phyloP scores from a whole-genome alignment of 176 grass and related monocot species.

The Phoenix dactylifera region DNA sequence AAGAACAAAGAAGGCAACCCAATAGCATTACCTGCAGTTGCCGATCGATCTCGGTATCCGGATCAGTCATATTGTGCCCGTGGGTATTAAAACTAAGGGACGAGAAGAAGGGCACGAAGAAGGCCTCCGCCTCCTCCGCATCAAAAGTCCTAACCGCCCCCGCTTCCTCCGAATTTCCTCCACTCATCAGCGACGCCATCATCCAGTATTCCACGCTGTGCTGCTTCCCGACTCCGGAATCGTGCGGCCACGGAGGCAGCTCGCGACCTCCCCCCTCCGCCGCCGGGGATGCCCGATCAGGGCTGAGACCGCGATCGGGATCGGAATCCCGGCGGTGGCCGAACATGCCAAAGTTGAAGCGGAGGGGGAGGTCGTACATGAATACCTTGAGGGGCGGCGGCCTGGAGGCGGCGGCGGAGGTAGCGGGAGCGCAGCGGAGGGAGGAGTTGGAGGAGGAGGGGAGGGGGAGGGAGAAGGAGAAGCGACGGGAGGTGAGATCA shows the following conservation, averaged over 20 bases:
- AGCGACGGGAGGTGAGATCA: neutral
- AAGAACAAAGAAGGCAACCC: too few species aligned
- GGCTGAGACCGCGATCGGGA: neutral
- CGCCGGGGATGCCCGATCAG: neutral
- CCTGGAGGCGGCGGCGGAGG: neutral
- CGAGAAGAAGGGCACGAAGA: conserved; percentile 99
- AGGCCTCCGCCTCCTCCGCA: conserved; percentile 64
- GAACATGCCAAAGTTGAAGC: conserved; percentile 88
- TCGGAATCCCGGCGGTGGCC: neutral
- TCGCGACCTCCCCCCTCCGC: neutral
- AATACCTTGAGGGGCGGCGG: conserved; percentile 37
- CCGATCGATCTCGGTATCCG: conserved; percentile 75
- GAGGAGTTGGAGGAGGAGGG: conserved; percentile 16
- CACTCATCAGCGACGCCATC: conserved; percentile 57
- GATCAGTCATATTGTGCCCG: conserved; percentile 91
- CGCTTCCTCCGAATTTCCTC: conserved; percentile 8
- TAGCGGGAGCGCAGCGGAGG: conserved; percentile 8
- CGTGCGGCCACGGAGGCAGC: conserved; percentile 56
- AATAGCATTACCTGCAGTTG: conserved; percentile 52
- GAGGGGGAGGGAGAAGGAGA: conserved; percentile 23
- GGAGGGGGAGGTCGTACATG: conserved; percentile 78
- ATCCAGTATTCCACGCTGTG: conserved; percentile 98
- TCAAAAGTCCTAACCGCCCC: conserved; percentile 70
- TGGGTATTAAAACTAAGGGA: conserved; percentile 96
- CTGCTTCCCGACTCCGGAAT: conserved; percentile 60